A percentile compares a stretch with the other conserved stretches of the same genome.
Evolutionary conservation across 2,329 filamentous ascomycete genomes (phyloP).

Genomic region (Hypocrella siamensis): DNA sequence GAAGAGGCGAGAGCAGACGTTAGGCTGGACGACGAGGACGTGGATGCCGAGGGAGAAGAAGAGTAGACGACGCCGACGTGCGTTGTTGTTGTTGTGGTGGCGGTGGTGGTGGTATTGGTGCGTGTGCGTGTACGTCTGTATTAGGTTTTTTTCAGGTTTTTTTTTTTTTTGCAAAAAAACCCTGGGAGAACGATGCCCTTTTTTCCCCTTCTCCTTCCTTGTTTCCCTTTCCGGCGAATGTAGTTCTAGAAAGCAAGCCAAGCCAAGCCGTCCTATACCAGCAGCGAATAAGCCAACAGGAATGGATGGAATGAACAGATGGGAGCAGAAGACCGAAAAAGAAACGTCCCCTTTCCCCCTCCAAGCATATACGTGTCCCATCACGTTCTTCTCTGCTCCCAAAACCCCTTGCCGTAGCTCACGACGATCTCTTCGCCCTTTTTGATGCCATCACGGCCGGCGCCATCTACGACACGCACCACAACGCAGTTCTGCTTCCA

Average conservation of each 20-base stretch:
- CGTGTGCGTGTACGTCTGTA: no score
- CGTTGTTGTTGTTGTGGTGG: background rate
- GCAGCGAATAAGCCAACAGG: no score
- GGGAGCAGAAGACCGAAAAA: no score
- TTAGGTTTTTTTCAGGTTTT: no score
- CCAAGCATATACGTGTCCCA: background rate
- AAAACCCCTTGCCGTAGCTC: conserved; percentile 54
- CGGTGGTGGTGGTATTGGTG: background rate
- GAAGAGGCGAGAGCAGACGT: background rate
- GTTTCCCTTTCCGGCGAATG: no score
- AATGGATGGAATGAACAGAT: no score
- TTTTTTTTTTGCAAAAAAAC: no score
- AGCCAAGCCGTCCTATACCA: no score
- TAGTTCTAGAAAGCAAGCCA: no score
- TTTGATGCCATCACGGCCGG: conserved; percentile 12
- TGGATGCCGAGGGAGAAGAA: conserved; percentile 20
- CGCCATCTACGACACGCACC: conserved; percentile 33
- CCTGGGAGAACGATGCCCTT: no score
- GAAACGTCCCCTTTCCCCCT: background rate
- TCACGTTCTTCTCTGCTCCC: conserved; percentile 24
- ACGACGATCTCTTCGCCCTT: conserved; percentile 51
- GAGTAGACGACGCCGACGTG: conserved; percentile 6
- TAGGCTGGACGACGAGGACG: conserved; percentile 9
- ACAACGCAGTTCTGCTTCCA: conserved; percentile 38
- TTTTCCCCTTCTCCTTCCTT: no score